Conservation (phyloP, 2,329 filamentous ascomycete genomes). For the Scedosporium dehoogii region DNA sequence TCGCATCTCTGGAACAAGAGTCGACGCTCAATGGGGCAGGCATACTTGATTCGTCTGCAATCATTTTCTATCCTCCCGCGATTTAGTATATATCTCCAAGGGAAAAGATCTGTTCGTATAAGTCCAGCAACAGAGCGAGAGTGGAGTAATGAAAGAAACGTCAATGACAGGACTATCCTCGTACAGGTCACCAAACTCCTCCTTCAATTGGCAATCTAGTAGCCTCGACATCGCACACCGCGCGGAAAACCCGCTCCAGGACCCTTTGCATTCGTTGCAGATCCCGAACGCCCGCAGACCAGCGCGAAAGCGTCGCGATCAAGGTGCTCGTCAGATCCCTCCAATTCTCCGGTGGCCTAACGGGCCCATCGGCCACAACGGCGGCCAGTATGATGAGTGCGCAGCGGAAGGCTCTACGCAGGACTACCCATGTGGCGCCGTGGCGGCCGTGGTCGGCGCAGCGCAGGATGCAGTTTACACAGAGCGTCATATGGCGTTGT, state of each 20-base stretch:
- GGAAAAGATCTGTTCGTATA: too few relatives aligned
- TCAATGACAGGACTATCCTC: too few relatives aligned
- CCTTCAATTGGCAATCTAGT: neutral
- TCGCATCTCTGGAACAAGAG: too few relatives aligned
- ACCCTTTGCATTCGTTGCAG: slow-evolving; percentile 5
- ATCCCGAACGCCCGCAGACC: neutral
- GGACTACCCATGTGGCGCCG: slow-evolving; percentile 10
- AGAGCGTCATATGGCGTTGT: slow-evolving; percentile 7
- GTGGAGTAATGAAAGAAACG: too few relatives aligned
- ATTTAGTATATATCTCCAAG: too few relatives aligned
- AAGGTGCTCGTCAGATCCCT: neutral
- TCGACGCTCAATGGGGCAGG: too few relatives aligned
- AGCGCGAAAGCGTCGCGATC: neutral
- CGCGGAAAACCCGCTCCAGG: neutral
- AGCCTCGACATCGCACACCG: slow-evolving; percentile 1
- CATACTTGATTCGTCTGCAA: too few relatives aligned
- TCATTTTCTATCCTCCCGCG: too few relatives aligned
- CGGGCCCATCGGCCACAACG: neutral
- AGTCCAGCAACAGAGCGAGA: too few relatives aligned
- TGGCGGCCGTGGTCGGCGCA: slow-evolving; percentile 9
- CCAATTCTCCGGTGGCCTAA: slow-evolving; percentile 5
- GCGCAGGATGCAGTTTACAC: slow-evolving; percentile 6
- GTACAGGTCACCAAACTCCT: neutral
- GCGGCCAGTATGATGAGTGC: slow-evolving; percentile 8
- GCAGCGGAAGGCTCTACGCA: slow-evolving; percentile 7